Conservation (phyloP, 768 basidiomycete genomes). For the Kwoniella pini region DNA sequence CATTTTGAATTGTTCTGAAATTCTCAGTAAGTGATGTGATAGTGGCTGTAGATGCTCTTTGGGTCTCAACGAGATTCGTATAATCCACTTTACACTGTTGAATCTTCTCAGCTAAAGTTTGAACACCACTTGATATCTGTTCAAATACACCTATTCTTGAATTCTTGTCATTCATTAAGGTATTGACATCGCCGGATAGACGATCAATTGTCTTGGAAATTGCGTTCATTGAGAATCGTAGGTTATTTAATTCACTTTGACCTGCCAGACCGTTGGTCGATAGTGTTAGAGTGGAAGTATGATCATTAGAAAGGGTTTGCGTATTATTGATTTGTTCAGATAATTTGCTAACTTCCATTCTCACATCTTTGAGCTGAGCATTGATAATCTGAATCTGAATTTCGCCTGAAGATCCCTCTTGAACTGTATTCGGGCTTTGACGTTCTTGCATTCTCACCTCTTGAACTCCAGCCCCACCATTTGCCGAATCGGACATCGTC, state of each 20-base stretch:
- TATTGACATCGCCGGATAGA: neutral
- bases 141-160: neutral
- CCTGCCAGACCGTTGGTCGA: neutral
- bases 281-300: neutral
- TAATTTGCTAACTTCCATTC: neutral
- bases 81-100: slow-evolving; percentile 3
- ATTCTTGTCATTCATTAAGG: neutral
- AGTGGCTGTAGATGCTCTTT: neutral
- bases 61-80: neutral
- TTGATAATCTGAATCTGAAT: neutral
- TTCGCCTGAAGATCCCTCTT: neutral
- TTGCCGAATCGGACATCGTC: too few species aligned
- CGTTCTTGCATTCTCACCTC: too few species aligned
- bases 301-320: neutral
- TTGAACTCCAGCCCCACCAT: too few species aligned
- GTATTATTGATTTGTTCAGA: neutral
- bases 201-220: neutral
- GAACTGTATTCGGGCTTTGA: too few species aligned
- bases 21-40: slow-evolving; percentile 1
- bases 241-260: neutral
- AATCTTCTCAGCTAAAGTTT: neutral
- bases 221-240: neutral
- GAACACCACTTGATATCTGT: slow-evolving; percentile 2
- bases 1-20: neutral
- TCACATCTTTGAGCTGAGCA: neutral